phyloP scores from a whole-genome alignment of 176 grass and related monocot genomes.

The Bonia amplexicaulis region DNA sequence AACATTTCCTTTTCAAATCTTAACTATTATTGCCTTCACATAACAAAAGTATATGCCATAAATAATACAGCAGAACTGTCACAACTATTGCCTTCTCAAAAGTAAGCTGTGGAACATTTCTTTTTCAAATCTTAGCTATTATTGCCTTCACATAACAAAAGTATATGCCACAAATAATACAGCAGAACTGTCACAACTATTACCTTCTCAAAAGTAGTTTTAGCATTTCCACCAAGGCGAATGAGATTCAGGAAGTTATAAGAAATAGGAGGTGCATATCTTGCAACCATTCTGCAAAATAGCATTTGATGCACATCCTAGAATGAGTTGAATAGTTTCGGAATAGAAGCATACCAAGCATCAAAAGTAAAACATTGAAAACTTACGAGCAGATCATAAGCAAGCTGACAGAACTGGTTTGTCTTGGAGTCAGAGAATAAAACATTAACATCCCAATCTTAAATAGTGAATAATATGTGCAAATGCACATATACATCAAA shows the following conservation, averaged over 20 bases:
- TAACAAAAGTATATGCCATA: neutral
- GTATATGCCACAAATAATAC: constrained; percentile 2
- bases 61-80: constrained; percentile 16
- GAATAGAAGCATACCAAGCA: constrained; percentile 21
- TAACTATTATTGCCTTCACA: neutral
- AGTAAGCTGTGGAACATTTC: constrained; percentile 24
- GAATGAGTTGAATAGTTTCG: constrained; percentile 20
- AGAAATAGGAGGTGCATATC: constrained; percentile 98
- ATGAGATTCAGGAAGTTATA: constrained; percentile 99
- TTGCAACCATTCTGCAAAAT: constrained; percentile 95
- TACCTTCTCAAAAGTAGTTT: constrained; percentile 98
- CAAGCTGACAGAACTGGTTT: constrained; percentile 95
- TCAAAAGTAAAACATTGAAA: constrained; percentile 19
- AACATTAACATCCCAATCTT: constrained; percentile 99
- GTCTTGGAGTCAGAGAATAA: constrained; percentile 93
- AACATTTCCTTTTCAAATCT: constrained; percentile 10
- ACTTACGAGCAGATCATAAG: constrained; percentile 99
- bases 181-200: constrained; percentile 7
- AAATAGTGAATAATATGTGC: constrained; percentile 99
- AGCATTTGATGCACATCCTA: constrained; percentile 16
- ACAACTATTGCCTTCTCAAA: constrained; percentile 74
- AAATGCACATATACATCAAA: constrained; percentile 99
- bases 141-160: neutral
- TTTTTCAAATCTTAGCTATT: constrained; percentile 1
- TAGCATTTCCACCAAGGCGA: constrained; percentile 77